phyloP scores from a whole-genome alignment of 208 protist genomes.

The Trypanosoma lewisi region DNA sequence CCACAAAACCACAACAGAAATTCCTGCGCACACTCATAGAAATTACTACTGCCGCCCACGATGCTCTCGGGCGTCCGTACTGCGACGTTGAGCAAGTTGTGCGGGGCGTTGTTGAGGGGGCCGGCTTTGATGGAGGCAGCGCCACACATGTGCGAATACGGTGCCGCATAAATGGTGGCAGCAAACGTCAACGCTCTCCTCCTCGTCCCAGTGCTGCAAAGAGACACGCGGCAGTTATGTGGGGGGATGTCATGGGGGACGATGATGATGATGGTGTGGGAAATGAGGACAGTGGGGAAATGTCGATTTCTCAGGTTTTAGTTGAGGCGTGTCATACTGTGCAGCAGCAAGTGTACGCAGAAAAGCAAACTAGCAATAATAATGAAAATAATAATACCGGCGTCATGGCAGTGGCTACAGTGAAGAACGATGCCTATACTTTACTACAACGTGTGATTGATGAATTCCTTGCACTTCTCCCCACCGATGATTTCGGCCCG shows the following conservation, averaged over 20 bases:
- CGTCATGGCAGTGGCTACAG: background rate
- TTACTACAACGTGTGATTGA: conserved; percentile 70
- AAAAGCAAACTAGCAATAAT: conserved; percentile 10
- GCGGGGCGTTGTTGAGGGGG: conserved; percentile 36
- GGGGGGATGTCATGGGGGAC: conserved; percentile 22
- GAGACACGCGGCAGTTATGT: conserved; percentile 5
- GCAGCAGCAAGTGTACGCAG: conserved; percentile 21
- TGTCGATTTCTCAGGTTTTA: conserved; percentile 50
- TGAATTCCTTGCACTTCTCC: conserved; percentile 65
- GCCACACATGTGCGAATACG: conserved; percentile 17
- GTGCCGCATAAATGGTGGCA: background rate
- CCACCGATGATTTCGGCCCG: conserved; percentile 76
- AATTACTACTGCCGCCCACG: conserved; percentile 33
- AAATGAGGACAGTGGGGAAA: conserved; percentile 26
- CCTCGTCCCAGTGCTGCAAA: too few species aligned
- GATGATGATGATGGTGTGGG: conserved; percentile 21
- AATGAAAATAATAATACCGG: conserved; percentile 1
- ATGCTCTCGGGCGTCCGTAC: conserved; percentile 32
- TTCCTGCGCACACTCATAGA: conserved; percentile 37
- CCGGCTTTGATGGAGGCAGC: conserved; percentile 42
- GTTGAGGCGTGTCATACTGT: conserved; percentile 43
- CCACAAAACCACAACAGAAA: conserved; percentile 47
- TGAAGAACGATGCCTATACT: conserved; percentile 22
- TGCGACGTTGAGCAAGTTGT: conserved; percentile 51
- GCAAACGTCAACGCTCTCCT: conserved; percentile 13